phyloP scores from a whole-genome alignment of 306 rosid genomes.

The Vigna mungo region DNA sequence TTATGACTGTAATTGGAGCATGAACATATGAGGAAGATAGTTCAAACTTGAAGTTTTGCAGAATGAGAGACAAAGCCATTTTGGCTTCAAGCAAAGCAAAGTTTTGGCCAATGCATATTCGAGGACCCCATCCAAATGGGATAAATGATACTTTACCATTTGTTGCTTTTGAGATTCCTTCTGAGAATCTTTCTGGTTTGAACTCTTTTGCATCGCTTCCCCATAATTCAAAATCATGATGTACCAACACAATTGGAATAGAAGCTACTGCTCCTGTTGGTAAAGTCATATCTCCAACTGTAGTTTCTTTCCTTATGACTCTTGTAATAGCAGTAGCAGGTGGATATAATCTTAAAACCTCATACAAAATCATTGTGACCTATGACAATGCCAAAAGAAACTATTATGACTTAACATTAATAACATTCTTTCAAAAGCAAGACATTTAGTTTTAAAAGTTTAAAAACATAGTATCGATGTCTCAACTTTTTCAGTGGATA shows the following conservation, averaged over 20 bases:
- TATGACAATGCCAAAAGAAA: not conserved
- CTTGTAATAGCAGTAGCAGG: not conserved
- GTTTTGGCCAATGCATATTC: not conserved
- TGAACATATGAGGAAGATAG: not conserved
- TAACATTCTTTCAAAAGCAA: not conserved
- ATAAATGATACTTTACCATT: not conserved
- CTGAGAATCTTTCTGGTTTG: not conserved
- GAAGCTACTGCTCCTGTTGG: not conserved
- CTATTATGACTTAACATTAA: not conserved
- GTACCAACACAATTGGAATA: not conserved
- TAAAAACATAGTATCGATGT: not conserved
- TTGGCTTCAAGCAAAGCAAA: not conserved
- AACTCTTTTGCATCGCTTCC: not conserved
- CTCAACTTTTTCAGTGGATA: not conserved
- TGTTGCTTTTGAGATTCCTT: not conserved
- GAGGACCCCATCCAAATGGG: not conserved
- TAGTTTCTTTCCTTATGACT: not conserved
- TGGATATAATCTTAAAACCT: slow-evolving; percentile 5
- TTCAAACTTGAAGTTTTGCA: not conserved
- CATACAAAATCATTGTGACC: not conserved
- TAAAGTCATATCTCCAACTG: not conserved
- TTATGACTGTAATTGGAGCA: not conserved
- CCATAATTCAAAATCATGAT: slow-evolving; percentile 2
- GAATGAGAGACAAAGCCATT: not conserved
- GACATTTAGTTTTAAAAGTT: not conserved